Evolutionary conservation across 2,329 filamentous ascomycete species (phyloP).

Genomic region (Pyrenophora teres): DNA sequence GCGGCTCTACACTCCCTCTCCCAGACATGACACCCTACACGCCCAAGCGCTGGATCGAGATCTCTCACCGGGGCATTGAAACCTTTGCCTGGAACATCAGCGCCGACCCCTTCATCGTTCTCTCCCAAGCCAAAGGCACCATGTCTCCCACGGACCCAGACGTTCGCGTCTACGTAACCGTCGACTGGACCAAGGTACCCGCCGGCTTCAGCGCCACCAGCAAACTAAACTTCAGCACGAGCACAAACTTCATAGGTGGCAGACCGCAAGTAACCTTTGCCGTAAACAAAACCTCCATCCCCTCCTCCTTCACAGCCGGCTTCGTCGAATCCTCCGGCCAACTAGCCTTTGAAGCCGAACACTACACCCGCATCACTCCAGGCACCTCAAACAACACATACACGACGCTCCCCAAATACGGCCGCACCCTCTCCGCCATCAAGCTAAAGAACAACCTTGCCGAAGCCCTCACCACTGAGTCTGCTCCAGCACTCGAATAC

Average conservation of each 20-base stretch:
- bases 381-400: slow-evolving; percentile 32
- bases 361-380: slow-evolving; percentile 42
- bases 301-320: slow-evolving; percentile 38
- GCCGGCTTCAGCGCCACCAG: slow-evolving; percentile 34
- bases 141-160: slow-evolving; percentile 39
- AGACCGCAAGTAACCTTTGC: slow-evolving; percentile 38
- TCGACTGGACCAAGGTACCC: slow-evolving; percentile 42
- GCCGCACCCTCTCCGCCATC: slow-evolving; percentile 44
- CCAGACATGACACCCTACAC: slow-evolving; percentile 42
- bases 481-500: slow-evolving; percentile 44
- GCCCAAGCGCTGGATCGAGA: slow-evolving; percentile 45
- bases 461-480: slow-evolving; percentile 32
- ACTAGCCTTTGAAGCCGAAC: slow-evolving; percentile 45
- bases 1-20: slow-evolving; percentile 41
- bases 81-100: slow-evolving; percentile 44
- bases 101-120: slow-evolving; percentile 45
- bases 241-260: slow-evolving; percentile 44
- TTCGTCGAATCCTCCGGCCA: slow-evolving; percentile 45
- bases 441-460: slow-evolving; percentile 38
- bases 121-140: slow-evolving; percentile 40
- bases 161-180: slow-evolving; percentile 44
- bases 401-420: slow-evolving; percentile 41
- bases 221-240: slow-evolving; percentile 41
- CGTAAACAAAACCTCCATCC: slow-evolving; percentile 43
- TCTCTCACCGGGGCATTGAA: slow-evolving; percentile 41